Evolutionary conservation across 176 grass and related monocot species (phyloP).

Genomic region (Carex parvula): DNA sequence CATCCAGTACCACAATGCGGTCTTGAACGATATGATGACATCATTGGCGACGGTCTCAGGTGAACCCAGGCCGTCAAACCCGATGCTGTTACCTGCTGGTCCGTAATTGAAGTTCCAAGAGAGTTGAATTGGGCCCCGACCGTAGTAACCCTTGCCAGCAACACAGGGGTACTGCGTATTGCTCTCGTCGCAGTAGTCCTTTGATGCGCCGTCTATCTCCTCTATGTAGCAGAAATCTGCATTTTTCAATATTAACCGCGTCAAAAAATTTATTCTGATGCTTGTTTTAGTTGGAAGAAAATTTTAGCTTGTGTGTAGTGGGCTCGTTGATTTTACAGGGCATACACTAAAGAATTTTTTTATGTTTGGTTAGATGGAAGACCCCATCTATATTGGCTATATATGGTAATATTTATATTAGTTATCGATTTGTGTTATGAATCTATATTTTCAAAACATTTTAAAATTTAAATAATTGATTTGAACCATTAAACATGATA

Average conservation of each 20-base stretch:
- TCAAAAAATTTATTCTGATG: not conserved
- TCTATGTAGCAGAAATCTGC: slow-evolving; percentile 96
- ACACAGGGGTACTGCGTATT: slow-evolving; percentile 55
- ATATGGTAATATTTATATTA: too few species aligned
- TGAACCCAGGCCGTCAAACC: slow-evolving; percentile 64
- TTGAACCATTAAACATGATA: too few species aligned
- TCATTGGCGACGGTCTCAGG: slow-evolving; percentile 70
- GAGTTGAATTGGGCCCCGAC: slow-evolving; percentile 67
- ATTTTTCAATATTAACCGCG: not conserved
- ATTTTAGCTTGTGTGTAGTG: too few species aligned
- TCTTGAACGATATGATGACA: slow-evolving; percentile 53
- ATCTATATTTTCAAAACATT: too few species aligned
- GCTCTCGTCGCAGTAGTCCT: slow-evolving; percentile 61
- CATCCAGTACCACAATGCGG: slow-evolving; percentile 87
- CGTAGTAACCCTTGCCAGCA: slow-evolving; percentile 68
- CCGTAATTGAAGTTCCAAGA: slow-evolving; percentile 98
- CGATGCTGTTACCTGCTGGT: slow-evolving; percentile 62
- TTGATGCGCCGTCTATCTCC: slow-evolving; percentile 69
- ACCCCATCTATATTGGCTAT: too few species aligned
- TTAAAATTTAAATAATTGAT: too few species aligned
- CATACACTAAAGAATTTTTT: too few species aligned
- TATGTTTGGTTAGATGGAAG: too few species aligned
- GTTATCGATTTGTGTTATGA: too few species aligned
- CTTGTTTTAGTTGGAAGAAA: too few species aligned
- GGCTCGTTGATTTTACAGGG: too few species aligned